phyloP scores from a whole-genome alignment of 2,329 filamentous ascomycete genomes.

The Fusarium sterilihyphosum region DNA sequence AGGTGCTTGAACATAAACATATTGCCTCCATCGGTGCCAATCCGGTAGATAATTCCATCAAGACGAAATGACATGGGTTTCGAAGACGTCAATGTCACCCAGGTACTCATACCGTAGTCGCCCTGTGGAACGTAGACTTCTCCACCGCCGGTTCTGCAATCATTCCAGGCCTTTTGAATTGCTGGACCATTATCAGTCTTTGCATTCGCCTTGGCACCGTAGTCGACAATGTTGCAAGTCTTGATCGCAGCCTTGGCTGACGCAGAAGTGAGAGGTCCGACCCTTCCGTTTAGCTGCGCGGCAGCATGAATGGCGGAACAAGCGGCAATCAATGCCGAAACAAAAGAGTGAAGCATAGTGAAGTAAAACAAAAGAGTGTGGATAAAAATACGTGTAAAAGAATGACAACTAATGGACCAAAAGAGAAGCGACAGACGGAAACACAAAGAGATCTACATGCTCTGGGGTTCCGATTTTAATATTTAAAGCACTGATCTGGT shows the following conservation, averaged over 20 bases:
- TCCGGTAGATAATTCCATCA: constrained; percentile 29
- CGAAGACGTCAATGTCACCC: constrained; percentile 28
- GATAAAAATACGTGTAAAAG: neutral
- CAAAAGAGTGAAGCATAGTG: constrained; percentile 11
- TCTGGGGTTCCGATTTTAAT: neutral
- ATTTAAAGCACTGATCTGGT: neutral
- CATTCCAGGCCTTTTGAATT: constrained; percentile 33
- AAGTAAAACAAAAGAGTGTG: neutral
- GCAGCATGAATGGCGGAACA: constrained; percentile 28
- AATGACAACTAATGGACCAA: neutral
- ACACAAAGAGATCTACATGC: neutral
- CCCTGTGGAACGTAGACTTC: constrained; percentile 32
- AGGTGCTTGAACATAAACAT: constrained; percentile 37
- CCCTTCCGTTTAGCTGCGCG: constrained; percentile 33
- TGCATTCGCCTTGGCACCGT: constrained; percentile 22
- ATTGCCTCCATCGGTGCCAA: constrained; percentile 24
- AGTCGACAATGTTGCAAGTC: constrained; percentile 34
- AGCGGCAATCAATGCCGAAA: constrained; percentile 31
- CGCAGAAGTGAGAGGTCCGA: constrained; percentile 22
- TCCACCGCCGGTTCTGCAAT: constrained; percentile 21
- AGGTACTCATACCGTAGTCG: constrained; percentile 31
- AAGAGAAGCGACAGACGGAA: neutral
- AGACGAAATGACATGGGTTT: constrained; percentile 35
- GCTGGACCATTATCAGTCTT: constrained; percentile 27
- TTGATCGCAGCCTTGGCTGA: constrained; percentile 29